Conservation (phyloP, 768 basidiomycete genomes). For the Pleurotus eryngii region DNA sequence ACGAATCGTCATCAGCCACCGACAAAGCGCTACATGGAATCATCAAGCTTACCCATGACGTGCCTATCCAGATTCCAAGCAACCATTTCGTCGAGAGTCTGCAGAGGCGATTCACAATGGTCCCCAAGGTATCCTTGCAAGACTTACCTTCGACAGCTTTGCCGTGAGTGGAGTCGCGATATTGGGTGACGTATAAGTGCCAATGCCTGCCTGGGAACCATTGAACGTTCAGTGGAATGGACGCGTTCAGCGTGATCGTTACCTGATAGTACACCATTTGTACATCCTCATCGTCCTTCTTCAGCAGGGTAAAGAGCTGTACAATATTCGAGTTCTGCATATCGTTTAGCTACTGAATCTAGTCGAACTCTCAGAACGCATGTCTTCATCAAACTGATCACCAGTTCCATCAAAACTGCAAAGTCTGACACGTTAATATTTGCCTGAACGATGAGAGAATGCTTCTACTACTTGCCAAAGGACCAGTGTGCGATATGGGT, state of each 20-base stretch:
- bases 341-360: too few species aligned
- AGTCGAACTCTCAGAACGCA: background rate
- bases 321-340: constrained; percentile 44
- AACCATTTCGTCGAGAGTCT: constrained; percentile 40
- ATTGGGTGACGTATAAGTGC: constrained; percentile 45
- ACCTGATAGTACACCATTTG: constrained; percentile 61
- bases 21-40: background rate
- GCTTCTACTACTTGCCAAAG: constrained; percentile 7
- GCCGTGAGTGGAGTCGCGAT: constrained; percentile 42
- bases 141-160: constrained; percentile 37
- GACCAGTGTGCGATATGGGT: constrained; percentile 16
- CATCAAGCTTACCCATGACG: constrained; percentile 38
- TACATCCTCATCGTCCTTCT: constrained; percentile 46
- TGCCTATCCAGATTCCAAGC: constrained; percentile 51
- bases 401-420: constrained; percentile 61
- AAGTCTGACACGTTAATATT: too few species aligned
- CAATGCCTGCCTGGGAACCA: constrained; percentile 44
- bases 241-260: too few species aligned
- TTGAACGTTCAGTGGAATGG: background rate
- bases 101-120: background rate
- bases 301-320: constrained; percentile 46
- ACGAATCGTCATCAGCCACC: constrained; percentile 7
- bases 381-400: constrained; percentile 41
- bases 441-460: background rate
- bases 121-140: too few species aligned